These are phyloP conservation scores for Neoascochyta sp. DNA, from an alignment of 2,329 filamentous ascomycete genomes.

Conservation along the genomic window DNA sequence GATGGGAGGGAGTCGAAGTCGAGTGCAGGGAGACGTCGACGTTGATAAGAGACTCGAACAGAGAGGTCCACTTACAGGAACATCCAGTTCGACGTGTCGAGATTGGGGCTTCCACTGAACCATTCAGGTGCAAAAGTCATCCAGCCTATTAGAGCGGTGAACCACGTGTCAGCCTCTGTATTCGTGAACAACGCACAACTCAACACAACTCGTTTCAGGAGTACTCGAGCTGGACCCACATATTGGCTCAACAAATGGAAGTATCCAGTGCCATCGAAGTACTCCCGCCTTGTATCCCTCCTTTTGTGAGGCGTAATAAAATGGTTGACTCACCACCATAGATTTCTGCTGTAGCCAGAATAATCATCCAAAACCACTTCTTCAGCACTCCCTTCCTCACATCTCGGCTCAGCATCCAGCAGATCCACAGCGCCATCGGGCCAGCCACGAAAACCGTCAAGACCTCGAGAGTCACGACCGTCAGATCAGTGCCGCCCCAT, in stretches of 20 bases:
- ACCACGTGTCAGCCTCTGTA: constrained; percentile 38
- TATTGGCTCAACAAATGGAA: constrained; percentile 15
- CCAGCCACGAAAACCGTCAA: constrained; percentile 59
- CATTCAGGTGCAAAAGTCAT: constrained; percentile 66
- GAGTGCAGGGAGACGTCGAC: constrained; percentile 1
- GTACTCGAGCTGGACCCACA: constrained; percentile 17
- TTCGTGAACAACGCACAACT: constrained; percentile 18
- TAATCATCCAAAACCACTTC: constrained; percentile 53
- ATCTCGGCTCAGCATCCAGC: constrained; percentile 48
- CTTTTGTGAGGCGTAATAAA: constrained; percentile 3
- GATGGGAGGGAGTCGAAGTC: too few relatives aligned
- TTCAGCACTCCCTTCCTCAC: constrained; percentile 37
- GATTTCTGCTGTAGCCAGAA: constrained; percentile 60
- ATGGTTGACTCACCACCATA: constrained; percentile 51
- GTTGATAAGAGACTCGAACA: not conserved
- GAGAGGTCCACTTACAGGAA: constrained; percentile 46
- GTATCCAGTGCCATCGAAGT: constrained; percentile 8
- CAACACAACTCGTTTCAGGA: constrained; percentile 16
- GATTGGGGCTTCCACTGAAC: constrained; percentile 55
- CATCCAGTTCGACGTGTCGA: constrained; percentile 58
- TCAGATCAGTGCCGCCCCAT: constrained; percentile 58
- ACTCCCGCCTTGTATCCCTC: constrained; percentile 7
- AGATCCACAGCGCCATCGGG: constrained; percentile 56
- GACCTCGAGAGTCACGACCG: constrained; percentile 57
- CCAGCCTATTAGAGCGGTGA: constrained; percentile 44